Evolutionary conservation across 2,329 filamentous ascomycete genomes (phyloP).

Genomic region (Nemania bipapillata): DNA sequence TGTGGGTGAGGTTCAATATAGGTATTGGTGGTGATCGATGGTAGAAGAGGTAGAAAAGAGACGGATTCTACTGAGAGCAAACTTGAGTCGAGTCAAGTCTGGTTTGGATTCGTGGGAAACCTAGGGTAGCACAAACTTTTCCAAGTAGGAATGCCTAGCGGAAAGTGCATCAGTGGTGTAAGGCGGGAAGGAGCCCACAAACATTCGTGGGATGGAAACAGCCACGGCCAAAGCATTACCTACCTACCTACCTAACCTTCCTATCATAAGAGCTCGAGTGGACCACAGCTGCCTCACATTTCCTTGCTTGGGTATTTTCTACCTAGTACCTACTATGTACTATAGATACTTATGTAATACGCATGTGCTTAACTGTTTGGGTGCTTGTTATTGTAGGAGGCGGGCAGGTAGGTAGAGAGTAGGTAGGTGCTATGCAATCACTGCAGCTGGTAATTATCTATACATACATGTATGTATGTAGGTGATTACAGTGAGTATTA

Average conservation of each 20-base stretch:
- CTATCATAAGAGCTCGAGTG: background rate
- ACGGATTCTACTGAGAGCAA: background rate
- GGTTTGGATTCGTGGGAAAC: slow-evolving; percentile 9
- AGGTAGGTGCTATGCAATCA: too few species aligned
- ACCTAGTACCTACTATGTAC: background rate
- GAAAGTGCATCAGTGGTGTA: slow-evolving; percentile 22
- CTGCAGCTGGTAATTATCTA: too few species aligned
- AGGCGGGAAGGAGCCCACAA: slow-evolving; percentile 29
- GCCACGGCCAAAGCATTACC: background rate
- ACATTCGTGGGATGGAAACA: slow-evolving; percentile 12
- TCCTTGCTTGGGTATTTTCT: background rate
- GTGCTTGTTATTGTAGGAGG: too few species aligned
- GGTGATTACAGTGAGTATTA: too few species aligned
- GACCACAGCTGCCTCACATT: slow-evolving; percentile 20
- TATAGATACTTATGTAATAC: background rate
- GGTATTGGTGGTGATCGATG: background rate
- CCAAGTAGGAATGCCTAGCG: slow-evolving; percentile 11
- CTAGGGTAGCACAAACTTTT: slow-evolving; percentile 28
- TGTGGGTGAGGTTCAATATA: slow-evolving; percentile 11
- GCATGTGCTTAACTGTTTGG: too few species aligned
- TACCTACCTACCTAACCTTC: slow-evolving; percentile 7
- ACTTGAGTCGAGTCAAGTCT: background rate
- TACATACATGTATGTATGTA: too few species aligned
- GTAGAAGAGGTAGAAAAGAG: slow-evolving; percentile 13
- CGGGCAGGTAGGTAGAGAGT: too few species aligned